Base-by-base conservation (phyloP, 2,329 filamentous ascomycete genomes). In the Pseudocercospora crystallina region DNA sequence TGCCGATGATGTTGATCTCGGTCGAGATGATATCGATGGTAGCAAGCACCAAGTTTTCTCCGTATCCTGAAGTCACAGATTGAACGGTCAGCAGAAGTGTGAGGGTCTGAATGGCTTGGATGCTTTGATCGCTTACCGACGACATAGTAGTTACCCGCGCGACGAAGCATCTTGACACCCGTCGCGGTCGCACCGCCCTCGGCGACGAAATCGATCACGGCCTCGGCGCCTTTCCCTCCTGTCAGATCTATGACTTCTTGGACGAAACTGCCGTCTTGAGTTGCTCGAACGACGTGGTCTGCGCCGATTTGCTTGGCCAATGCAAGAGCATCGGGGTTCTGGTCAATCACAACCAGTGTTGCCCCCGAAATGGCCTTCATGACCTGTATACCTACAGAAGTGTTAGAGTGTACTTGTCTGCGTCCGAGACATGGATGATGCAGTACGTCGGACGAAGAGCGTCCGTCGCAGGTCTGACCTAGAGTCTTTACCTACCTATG, bases 141-240 rank as follows among this genome's bases (percentile, higher is more conserved):
- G 14, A 63, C 53, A 29, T 61, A 63, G 42, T 63, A 61, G 38
- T 62, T 62, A n/a, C 61, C 58, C 8, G 61, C 61, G 11, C 58
- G 49, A 3, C 59, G 49, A 26, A 63, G 42, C 59, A 62, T 63
- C 40, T 60, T 55, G n/a, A 62, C 53, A 8, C 61, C 59, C 11
- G 61, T 61, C 9, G 51, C 30, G 9, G 57, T 63, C n/a, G 57
- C 48, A 29, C 61, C 61, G 14, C 59, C 56, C 40, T 63, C 61
- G 17, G 55, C 57, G 5, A 63, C 61, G 33, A 62, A 63, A 42
- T 63, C 59, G 33, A 62, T 57, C 8, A 63, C 58, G 10, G 58
- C 61, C 48, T 63, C 61, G 3, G 58, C 61, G 14, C 61, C 61
- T 41, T 61, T 59, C 14, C 53, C 53, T 2, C n/a, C 32, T 1